Evolutionary conservation across 2,329 filamentous ascomycete species (phyloP).

Genomic region (Tolypocladium pustulatum): DNA sequence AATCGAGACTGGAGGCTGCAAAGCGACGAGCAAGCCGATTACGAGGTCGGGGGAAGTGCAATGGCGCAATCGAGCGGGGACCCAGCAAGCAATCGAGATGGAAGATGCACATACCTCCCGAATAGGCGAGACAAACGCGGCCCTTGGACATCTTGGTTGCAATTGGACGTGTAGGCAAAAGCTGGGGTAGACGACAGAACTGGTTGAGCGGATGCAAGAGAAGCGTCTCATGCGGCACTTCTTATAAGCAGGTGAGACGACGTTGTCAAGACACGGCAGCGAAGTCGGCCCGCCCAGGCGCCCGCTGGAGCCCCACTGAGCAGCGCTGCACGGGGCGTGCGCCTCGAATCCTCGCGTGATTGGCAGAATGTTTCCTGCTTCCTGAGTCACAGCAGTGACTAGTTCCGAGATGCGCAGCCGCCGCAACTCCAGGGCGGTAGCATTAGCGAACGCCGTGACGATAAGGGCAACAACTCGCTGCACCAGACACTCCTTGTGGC

Average conservation of each 20-base stretch:
- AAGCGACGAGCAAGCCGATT: too few relatives aligned
- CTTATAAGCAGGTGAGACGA: neutral
- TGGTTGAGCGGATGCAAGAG: neutral
- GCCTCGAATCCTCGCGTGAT: neutral
- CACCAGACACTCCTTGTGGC: neutral
- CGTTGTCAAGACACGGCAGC: too few relatives aligned
- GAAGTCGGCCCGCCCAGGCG: neutral
- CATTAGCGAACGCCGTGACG: neutral
- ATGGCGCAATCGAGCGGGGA: too few relatives aligned
- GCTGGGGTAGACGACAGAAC: neutral
- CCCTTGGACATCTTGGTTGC: neutral
- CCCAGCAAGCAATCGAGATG: neutral
- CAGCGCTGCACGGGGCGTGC: neutral
- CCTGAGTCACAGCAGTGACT: neutral
- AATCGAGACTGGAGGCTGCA: too few relatives aligned
- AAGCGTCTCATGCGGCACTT: neutral
- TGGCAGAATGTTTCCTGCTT: neutral
- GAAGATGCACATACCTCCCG: neutral
- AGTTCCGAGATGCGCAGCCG: neutral
- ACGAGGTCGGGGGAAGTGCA: too few relatives aligned
- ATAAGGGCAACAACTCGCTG: neutral
- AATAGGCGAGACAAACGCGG: neutral
- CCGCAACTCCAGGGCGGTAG: neutral
- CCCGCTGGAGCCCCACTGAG: neutral
- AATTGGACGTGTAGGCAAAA: neutral